phyloP scores from a whole-genome alignment of 345 rosid genomes.

The rapeseed (Brassica napus) region Da-Ae NC_063451.1:23887001-23887500 shows the following conservation, averaged over 20 bases:
- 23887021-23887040: slow-evolving; percentile 89
- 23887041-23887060: slow-evolving; percentile 59
- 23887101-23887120: slow-evolving; percentile 66
- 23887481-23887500: background rate
- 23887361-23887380: slow-evolving; percentile 59
- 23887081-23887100: background rate
- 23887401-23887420: slow-evolving; percentile 85
- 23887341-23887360: background rate
- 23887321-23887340: background rate
- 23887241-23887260: slow-evolving; percentile 54
- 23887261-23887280: slow-evolving; percentile 89
- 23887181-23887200: background rate
- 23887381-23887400: slow-evolving; percentile 98
- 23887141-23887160: slow-evolving; percentile 66
- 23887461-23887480: background rate
- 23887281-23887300: slow-evolving; percentile 79
- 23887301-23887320: slow-evolving; percentile 8
- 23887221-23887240: background rate
- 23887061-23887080: background rate
- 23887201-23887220: background rate
- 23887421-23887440: slow-evolving; percentile 87
- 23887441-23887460: slow-evolving; percentile 90
- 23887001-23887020: slow-evolving; percentile 98
- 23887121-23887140: slow-evolving; percentile 76
- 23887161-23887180: slow-evolving; percentile 72